Evolutionary conservation across 176 grass and related monocot species (phyloP).

Genomic region (Miscanthus lutarioriparius): DNA sequence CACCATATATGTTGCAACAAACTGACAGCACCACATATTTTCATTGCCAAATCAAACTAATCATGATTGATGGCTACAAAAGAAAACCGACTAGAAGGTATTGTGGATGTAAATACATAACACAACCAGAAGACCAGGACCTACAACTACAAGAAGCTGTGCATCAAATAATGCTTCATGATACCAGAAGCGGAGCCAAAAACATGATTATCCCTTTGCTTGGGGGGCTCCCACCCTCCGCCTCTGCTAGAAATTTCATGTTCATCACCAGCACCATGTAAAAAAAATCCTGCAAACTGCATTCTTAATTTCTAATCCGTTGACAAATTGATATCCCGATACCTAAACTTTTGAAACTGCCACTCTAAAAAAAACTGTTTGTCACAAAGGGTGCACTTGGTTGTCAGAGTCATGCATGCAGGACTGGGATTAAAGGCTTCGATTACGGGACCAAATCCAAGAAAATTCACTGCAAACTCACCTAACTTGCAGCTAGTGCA

Average conservation of each 20-base stretch:
- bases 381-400: background rate
- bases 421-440: background rate
- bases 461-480: background rate
- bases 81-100: background rate
- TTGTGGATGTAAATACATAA: background rate
- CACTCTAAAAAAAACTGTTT: background rate
- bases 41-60: background rate
- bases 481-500: background rate
- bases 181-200: background rate
- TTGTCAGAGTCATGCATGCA: background rate
- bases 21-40: background rate
- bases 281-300: background rate
- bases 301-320: slow-evolving; percentile 2
- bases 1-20: background rate
- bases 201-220: background rate
- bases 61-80: background rate
- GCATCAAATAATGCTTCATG: background rate
- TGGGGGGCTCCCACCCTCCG: too few species aligned
- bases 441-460: background rate
- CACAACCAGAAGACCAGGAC: background rate
- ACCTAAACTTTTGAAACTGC: background rate
- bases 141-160: background rate
- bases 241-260: background rate
- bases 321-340: background rate
- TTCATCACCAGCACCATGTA: background rate